phyloP scores from a whole-genome alignment of 192 early-diverging fungal genomes.

The Coemansia sp. region DNA sequence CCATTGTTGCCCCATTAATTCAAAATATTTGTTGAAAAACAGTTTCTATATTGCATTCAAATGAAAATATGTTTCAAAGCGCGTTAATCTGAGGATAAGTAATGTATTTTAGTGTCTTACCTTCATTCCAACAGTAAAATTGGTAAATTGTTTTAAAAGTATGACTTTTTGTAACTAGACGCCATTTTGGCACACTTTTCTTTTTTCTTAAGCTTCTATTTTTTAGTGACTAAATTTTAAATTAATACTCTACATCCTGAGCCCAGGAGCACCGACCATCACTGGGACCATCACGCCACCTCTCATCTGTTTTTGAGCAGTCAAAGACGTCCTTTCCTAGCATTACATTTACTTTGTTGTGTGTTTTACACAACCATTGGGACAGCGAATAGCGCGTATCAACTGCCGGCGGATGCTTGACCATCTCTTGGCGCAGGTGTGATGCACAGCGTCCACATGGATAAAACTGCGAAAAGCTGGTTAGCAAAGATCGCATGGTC shows the following conservation, averaged over 20 bases:
- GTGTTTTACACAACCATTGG: constrained; percentile 89
- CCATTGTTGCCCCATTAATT: no score
- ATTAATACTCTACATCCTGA: constrained; percentile 41
- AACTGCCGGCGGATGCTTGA: constrained; percentile 72
- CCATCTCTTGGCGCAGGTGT: constrained; percentile 79
- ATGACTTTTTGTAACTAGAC: no score
- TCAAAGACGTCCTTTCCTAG: constrained; percentile 90
- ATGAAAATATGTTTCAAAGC: no score
- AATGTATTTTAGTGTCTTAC: no score
- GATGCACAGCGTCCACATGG: constrained; percentile 88
- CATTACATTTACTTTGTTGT: constrained; percentile 93
- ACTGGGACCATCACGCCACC: constrained; percentile 81
- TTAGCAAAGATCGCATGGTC: constrained; percentile 71
- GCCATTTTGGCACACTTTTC: no score
- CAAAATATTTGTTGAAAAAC: no score
- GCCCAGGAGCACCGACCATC: constrained; percentile 67
- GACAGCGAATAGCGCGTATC: constrained; percentile 63
- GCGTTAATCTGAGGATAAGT: no score
- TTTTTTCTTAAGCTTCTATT: no score
- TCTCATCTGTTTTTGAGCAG: constrained; percentile 89
- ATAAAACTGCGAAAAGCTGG: constrained; percentile 82
- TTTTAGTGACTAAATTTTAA: no score
- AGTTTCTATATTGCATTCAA: no score
- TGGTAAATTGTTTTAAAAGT: no score
- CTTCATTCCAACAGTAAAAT: no score